Percentiles rank a stretch among this genome's conserved stretches.
Evolutionary conservation across 176 grass and related monocot genomes (phyloP).

Genomic region (Raddia distichophylla): DNA sequence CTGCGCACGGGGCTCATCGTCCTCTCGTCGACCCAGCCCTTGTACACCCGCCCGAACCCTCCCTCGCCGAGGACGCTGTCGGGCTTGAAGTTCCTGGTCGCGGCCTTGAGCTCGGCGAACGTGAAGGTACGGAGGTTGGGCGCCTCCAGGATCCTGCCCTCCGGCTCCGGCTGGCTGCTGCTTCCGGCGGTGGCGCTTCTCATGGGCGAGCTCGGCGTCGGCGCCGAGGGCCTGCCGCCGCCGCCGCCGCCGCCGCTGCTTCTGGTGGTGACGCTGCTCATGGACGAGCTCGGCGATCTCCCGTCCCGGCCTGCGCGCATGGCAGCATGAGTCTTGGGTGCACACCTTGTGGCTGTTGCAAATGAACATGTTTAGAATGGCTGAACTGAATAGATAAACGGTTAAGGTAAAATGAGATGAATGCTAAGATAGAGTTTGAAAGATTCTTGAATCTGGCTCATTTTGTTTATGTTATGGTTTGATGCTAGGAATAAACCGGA

Average conservation of each 20-base stretch:
- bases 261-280: neutral
- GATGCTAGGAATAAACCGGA: too few species aligned
- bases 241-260: too few species aligned
- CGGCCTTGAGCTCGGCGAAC: constrained; percentile 55
- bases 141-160: constrained; percentile 69
- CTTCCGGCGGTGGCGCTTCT: neutral
- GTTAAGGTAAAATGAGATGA: too few species aligned
- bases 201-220: constrained; percentile 35
- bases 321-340: neutral
- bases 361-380: too few species aligned
- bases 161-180: constrained; percentile 36
- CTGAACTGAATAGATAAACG: too few species aligned
- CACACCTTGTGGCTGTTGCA: too few species aligned
- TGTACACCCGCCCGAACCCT: constrained; percentile 84
- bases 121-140: constrained; percentile 69
- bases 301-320: neutral
- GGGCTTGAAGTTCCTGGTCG: constrained; percentile 65
- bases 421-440: too few species aligned
- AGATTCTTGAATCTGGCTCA: too few species aligned
- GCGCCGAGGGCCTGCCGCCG: too few species aligned
- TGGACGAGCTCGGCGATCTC: constrained; percentile 41
- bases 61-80: constrained; percentile 75
- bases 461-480: too few species aligned
- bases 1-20: constrained; percentile 54
- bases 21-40: constrained; percentile 80